Percentiles rank a stretch among this genome's conserved stretches.
Conservation (phyloP, 2,329 filamentous ascomycete species). For the Colletotrichum sp. region DNA sequence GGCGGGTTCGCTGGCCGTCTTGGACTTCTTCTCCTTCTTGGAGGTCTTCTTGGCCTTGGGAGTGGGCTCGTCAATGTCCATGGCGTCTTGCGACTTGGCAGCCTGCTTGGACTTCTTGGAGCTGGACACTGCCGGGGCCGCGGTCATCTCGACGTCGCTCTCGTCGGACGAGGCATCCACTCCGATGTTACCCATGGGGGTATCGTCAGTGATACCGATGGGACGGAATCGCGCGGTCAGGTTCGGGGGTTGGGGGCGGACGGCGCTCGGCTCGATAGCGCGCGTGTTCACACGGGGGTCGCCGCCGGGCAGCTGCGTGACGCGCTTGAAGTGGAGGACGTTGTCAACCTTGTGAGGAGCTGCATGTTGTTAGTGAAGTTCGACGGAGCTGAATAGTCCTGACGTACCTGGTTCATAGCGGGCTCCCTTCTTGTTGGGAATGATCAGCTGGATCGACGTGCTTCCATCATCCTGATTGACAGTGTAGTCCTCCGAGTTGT, state of each 20-base stretch:
- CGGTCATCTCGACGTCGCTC: conserved; percentile 49
- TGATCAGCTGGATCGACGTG: conserved; percentile 62
- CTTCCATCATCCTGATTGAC: conserved; percentile 53
- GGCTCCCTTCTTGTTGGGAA: conserved; percentile 61
- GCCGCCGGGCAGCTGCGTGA: conserved; percentile 59
- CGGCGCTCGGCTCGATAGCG: conserved; percentile 49
- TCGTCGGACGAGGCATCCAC: conserved; percentile 46
- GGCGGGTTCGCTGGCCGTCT: not conserved
- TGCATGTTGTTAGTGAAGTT: conserved; percentile 9
- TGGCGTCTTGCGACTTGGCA: conserved; percentile 29
- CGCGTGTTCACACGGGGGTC: conserved; percentile 33
- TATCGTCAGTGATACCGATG: conserved; percentile 55
- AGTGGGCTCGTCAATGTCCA: conserved; percentile 20
- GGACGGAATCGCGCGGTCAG: conserved; percentile 72
- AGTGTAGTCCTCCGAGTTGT: conserved; percentile 69
- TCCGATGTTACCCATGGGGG: conserved; percentile 42
- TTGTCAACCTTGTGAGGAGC: conserved; percentile 54
- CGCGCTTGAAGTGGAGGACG: conserved; percentile 69
- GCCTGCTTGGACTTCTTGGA: conserved; percentile 38
- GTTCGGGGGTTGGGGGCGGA: conserved; percentile 70
- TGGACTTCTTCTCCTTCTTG: conserved; percentile 36
- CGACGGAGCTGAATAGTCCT: not conserved
- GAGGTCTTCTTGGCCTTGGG: conserved; percentile 27
- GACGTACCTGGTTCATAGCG: conserved; percentile 60
- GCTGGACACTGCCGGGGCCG: conserved; percentile 35